Base-by-base conservation (phyloP, 2,329 filamentous ascomycete species). In the Nakataea oryzae region DNA sequence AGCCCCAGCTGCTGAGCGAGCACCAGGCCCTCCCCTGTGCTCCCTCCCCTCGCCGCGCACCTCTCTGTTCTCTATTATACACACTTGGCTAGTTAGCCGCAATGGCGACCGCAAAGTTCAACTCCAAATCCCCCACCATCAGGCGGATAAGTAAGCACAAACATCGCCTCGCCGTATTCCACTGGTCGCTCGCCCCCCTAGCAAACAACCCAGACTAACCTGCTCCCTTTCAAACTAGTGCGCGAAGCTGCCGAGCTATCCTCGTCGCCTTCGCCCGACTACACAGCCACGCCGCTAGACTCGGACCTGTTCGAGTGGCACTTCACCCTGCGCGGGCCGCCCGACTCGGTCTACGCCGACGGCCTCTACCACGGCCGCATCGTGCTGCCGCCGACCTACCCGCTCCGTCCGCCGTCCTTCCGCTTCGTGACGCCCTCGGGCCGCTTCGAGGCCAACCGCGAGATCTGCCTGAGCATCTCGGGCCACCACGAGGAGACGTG, bases 401-500 rank as follows among this genome's bases (percentile, higher is more conserved):
- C 95, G 0, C 84, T 97, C 3, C 90, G 93, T 1, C 95, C 95
- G 1, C 95, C 95, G 0, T 89, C 86, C n/a, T 97, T 99, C 79
- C 91, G 95, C 69, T 97, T 99, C 79, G 81, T 91, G 8, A 97
- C 95, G 0, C 92, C 95, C 0, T 90, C 86, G 29, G 95, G 93
- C 61, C 86, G 95, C 65, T 99, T 99, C 76, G 95, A 97, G 75
- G 88, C 92, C 62, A 99, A 99, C 73, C 86, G 95, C 67, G 93
- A 97, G 78, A 97, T 99, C 68, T 99, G 95, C 72, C 85, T 99
- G 21, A 91, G 86, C 69, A 99, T 97, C 70, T 90, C 86, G 61
- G 93, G 93, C 2, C 93, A 97, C 75, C 95, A 99, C 76, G 95
- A 97, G 74, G 95, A 97, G 78, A 96, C 91, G 21, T 99, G 95